Evolutionary conservation across 1,284 basidiomycete genomes (phyloP).

Genomic region (Xerocomus nothofagi): DNA sequence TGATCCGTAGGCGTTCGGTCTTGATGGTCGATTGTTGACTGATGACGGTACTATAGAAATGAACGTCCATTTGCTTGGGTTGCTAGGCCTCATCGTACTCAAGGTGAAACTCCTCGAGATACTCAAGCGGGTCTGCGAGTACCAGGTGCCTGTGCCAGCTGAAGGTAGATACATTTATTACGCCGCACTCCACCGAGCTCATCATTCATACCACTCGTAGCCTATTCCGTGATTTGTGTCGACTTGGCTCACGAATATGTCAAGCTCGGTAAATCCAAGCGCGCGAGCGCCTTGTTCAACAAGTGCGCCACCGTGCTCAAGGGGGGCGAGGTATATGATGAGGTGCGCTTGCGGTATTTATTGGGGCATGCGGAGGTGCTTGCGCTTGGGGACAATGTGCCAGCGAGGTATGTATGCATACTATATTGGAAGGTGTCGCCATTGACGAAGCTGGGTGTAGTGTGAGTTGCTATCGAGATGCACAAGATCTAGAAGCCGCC

Average conservation of each 20-base stretch:
- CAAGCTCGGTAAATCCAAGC: constrained; percentile 69
- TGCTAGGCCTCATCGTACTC: constrained; percentile 51
- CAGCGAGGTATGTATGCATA: constrained; percentile 53
- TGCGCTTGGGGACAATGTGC: constrained; percentile 58
- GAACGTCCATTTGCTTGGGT: constrained; percentile 64
- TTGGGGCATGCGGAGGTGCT: constrained; percentile 69
- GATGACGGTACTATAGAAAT: constrained; percentile 42
- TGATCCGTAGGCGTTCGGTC: constrained; percentile 20
- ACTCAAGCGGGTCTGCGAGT: constrained; percentile 48
- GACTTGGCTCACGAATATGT: constrained; percentile 78
- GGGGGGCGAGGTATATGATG: constrained; percentile 44
- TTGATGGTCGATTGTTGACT: background rate
- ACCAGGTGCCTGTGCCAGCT: constrained; percentile 39
- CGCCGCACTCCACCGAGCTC: background rate
- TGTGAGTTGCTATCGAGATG: constrained; percentile 56
- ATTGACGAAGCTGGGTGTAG: constrained; percentile 37
- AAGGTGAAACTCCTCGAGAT: constrained; percentile 56
- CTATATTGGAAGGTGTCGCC: background rate
- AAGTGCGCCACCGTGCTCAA: constrained; percentile 52
- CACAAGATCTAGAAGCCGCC: constrained; percentile 45
- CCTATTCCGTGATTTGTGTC: constrained; percentile 62
- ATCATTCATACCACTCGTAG: constrained; percentile 39
- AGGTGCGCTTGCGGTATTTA: constrained; percentile 54
- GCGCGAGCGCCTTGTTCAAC: constrained; percentile 64
- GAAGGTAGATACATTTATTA: constrained; percentile 45